These are phyloP conservation scores for Talaromyces piceae DNA, from an alignment of 2,329 filamentous ascomycete genomes.

Conservation along the genomic window DNA sequence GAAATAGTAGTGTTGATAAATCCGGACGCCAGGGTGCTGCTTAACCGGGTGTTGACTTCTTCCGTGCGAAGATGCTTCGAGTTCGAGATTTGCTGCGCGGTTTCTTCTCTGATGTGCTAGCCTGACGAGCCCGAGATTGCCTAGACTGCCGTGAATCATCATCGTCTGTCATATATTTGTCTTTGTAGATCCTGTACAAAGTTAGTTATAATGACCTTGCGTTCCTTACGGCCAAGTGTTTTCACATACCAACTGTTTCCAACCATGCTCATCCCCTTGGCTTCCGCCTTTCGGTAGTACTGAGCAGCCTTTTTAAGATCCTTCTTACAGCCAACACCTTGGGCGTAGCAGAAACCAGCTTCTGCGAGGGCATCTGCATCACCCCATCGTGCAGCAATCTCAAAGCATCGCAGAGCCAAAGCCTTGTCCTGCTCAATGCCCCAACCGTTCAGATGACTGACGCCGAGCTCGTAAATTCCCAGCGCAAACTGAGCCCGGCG, in stretches of 20 bases:
- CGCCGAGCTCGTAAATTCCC: conserved; percentile 91
- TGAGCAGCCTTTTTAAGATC: conserved; percentile 88
- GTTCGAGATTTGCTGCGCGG: conserved; percentile 68
- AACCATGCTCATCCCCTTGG: conserved; percentile 93
- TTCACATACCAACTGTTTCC: conserved; percentile 96
- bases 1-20: background rate
- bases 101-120: conserved; percentile 54
- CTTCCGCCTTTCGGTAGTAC: conserved; percentile 83
- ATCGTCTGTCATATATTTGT: conserved; percentile 76
- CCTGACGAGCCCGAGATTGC: conserved; percentile 25
- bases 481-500: conserved; percentile 89
- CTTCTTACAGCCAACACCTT: conserved; percentile 91
- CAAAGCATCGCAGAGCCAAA: conserved; percentile 84
- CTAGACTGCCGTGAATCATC: conserved; percentile 22
- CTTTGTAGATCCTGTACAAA: conserved; percentile 79
- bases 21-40: background rate
- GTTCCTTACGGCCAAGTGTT: too few relatives aligned
- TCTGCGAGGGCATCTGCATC: conserved; percentile 91
- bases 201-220: conserved; percentile 7
- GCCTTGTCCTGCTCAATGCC: conserved; percentile 88
- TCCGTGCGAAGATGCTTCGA: conserved; percentile 63
- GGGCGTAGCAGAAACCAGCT: conserved; percentile 90
- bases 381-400: conserved; percentile 92
- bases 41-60: conserved; percentile 31
- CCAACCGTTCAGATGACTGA: conserved; percentile 98